phyloP scores from a whole-genome alignment of 2,329 filamentous ascomycete genomes.

The Diaporthe eres region DNA sequence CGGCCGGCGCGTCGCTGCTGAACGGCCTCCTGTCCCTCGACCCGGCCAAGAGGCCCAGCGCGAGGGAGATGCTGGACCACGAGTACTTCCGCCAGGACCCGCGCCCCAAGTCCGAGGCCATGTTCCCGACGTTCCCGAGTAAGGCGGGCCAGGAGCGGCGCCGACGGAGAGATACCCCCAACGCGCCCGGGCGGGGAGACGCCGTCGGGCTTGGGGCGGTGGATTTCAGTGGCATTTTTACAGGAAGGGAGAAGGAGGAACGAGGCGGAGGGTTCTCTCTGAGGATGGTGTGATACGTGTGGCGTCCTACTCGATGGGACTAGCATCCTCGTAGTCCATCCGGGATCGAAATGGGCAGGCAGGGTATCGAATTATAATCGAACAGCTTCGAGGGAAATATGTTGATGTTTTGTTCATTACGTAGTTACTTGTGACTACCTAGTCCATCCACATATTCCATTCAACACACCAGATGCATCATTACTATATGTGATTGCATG shows the following conservation, averaged over 20 bases:
- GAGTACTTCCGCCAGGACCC: constrained; percentile 92
- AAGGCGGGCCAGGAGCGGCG: constrained; percentile 93
- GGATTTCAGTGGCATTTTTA: constrained; percentile 81
- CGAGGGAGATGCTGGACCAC: constrained; percentile 81
- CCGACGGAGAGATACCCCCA: constrained; percentile 79
- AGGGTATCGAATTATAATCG: background rate
- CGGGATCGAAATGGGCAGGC: background rate
- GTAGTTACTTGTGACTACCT: constrained; percentile 28
- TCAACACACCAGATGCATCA: constrained; percentile 37
- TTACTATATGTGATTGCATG: constrained; percentile 22
- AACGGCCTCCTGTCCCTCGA: constrained; percentile 80
- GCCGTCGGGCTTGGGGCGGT: constrained; percentile 69
- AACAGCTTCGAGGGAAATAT: background rate
- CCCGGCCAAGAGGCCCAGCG: constrained; percentile 78
- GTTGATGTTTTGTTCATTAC: constrained; percentile 35
- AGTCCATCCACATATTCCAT: background rate
- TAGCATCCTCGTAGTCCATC: background rate
- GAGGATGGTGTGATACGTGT: constrained; percentile 65
- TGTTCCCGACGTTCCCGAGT: constrained; percentile 98
- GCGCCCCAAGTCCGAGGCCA: constrained; percentile 86
- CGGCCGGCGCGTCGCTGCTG: constrained; percentile 79
- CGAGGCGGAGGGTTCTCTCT: constrained; percentile 76
- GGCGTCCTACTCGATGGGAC: background rate
- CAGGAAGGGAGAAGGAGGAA: constrained; percentile 74
- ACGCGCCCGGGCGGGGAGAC: constrained; percentile 85